Evolutionary conservation across 352 stramenopile genomes (phyloP).

Genomic region (Phytophthora constricta): DNA sequence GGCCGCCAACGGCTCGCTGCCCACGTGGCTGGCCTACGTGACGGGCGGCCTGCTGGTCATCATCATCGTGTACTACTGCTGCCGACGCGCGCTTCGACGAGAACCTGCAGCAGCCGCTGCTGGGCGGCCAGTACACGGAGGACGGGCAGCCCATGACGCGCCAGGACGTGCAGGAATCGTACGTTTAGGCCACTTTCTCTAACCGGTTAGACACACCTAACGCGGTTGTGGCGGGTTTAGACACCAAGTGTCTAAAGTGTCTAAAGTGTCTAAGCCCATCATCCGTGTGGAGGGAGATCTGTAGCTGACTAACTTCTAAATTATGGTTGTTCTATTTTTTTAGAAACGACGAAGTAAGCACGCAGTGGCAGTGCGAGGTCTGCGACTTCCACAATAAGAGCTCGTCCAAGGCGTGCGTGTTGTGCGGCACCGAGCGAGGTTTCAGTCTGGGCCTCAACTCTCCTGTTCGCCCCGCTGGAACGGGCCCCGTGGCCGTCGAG

Average conservation of each 20-base stretch:
- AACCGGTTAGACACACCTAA: too few relatives aligned
- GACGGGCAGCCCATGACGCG: conserved; percentile 87
- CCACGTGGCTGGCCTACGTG: conserved; percentile 86
- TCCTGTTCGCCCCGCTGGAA: conserved; percentile 40
- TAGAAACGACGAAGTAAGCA: conserved; percentile 77
- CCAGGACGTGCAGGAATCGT: conserved; percentile 85
- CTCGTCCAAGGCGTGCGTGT: conserved; percentile 72
- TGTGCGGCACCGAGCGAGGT: conserved; percentile 84
- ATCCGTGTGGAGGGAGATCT: background rate
- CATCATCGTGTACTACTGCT: conserved; percentile 92
- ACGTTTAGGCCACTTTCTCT: background rate
- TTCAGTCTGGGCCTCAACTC: conserved; percentile 77
- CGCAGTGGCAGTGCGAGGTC: conserved; percentile 88
- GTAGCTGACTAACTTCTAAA: background rate
- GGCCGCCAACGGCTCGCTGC: conserved; percentile 55
- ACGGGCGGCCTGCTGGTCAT: conserved; percentile 83
- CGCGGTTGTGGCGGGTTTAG: background rate
- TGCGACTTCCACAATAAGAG: conserved; percentile 91
- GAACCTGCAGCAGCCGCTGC: conserved; percentile 83
- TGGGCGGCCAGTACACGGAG: conserved; percentile 88
- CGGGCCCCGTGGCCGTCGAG: conserved; percentile 43
- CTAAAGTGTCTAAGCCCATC: background rate
- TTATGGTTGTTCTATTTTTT: background rate
- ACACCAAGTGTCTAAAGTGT: background rate
- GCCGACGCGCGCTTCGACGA: conserved; percentile 85